Base-by-base conservation (phyloP, 257 asterid genomes). In the Linderniella brevidens region DNA sequence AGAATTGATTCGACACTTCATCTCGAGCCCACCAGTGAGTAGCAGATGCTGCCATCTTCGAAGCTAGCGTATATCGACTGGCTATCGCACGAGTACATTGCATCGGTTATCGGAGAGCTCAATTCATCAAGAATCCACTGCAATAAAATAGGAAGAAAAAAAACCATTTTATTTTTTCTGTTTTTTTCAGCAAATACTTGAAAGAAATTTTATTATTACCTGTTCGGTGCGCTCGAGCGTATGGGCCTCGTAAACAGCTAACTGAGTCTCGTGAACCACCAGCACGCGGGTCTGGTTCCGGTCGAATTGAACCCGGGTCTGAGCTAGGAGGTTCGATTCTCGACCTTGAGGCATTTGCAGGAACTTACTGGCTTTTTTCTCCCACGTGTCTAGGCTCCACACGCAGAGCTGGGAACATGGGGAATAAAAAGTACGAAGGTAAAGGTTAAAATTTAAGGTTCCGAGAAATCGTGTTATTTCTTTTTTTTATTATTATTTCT, bases 301-400 rank as follows among this genome's bases (percentile, higher is more conserved):
- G 58, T 79, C 73, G 32, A 82, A 76, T 13, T 79, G 87, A 47
- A 79, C 76, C 0, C 76, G 76, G 13, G 88, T 71, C 44, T 65
- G 84, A 13, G 75, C 66, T 8, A 39, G 57, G 57, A 73, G 71
- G 49, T 65, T 69, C 11, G 58, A 37, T 46, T 67, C 29, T 13
- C 67, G 62, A 11, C 69, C 78, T 11, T 63, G 36, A 55, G 82
- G 73, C 54, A 64, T 53, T 44, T 60, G 69, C 67, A 82, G 49
- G 50, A 58, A 59, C 59, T 58, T 65, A 19, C 50, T 61, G 19
- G 60, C 68, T 77, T 58, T 69, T 62, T 61, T 74, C 55, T 72
- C 79, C 94, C 94, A 82, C 41, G 62, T 75, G 58, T 70, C 65
- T 16, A 58, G 56, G 66, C 74, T 57, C 85, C 87, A 82, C 35